Evolutionary conservation across 495 filamentous ascomycete species (phyloP), one percentile per base, ranked within the genome.

Genomic region (Trichoderma erinaceum): DNA sequence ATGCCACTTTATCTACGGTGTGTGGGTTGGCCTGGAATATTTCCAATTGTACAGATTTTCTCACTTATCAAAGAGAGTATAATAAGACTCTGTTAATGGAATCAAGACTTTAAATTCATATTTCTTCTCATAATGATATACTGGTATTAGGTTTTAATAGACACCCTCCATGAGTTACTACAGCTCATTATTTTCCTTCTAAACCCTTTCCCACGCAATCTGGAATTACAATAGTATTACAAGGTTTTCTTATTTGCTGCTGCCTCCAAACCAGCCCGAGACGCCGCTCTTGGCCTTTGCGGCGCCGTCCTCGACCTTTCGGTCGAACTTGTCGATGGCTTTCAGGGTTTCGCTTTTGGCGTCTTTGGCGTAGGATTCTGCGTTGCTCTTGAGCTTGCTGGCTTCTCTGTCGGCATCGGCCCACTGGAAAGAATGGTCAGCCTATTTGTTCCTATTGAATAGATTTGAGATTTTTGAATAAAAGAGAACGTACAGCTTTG

Each of bases 201-300:
- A 3, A 29, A 4, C 29, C n/a, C n/a, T 6, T 10, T 52, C n/a
- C 4, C 5, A 4, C 18, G 18, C 18, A 16, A 48, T 52, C 8
- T 52, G 18, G 0, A 21, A 23, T 52, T 5, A 21, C 21, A n/a
- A n/a, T n/a, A 23, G 21, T n/a, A 43, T 29, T 29, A 29, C 29
- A 29, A 29, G 29, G 29, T 1, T 4, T 46, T 18, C 50, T 61
- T 61, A 61, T 21, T 61, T 61, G 56, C 56, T 66, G 43, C 63
- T 90, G 75, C 88, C 85, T 43, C 90, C 88, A 70, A 96, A 93
- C 92, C 92, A 97, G 66, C 88, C 86, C 35, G 87, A 88, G 68
- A 95, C 77, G 23, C 85, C 85, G 66, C 87, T 84, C 86, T 96
- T 96, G 12, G 91, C 89, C 76, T 94, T 90, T 8, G 86, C 76